phyloP scores from a whole-genome alignment of 2,329 filamentous ascomycete species.

The Pyrenochaeta sp. region DNA sequence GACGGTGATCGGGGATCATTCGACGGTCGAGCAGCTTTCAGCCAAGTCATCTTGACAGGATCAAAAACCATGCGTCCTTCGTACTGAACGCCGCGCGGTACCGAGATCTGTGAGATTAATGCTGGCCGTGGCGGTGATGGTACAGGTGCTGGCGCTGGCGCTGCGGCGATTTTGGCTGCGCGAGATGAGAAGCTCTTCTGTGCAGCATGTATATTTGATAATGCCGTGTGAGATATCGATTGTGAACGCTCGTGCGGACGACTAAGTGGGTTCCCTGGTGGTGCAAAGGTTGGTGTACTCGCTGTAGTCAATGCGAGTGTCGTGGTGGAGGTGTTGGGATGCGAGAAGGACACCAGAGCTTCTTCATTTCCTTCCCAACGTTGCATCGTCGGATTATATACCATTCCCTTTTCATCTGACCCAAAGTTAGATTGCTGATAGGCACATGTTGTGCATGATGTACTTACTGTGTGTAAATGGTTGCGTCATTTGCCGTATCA shows the following conservation, averaged over 20 bases:
- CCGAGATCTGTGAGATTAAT: conserved; percentile 89
- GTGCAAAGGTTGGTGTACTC: conserved; percentile 52
- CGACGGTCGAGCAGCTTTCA: conserved; percentile 69
- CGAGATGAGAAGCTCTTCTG: conserved; percentile 54
- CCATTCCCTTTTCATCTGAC: conserved; percentile 90
- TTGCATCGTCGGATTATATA: conserved; percentile 86
- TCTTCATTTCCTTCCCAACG: conserved; percentile 98
- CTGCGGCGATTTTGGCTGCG: conserved; percentile 41
- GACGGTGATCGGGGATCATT: conserved; percentile 49
- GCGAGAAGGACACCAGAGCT: conserved; percentile 76
- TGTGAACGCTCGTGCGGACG: conserved; percentile 47
- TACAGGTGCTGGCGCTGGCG: conserved; percentile 56
- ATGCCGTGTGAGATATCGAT: conserved; percentile 54
- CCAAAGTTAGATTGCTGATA: conserved; percentile 20
- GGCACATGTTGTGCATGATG: conserved; percentile 4
- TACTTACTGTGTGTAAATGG: conserved; percentile 82
- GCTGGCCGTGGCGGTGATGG: conserved; percentile 68
- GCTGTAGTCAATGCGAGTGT: conserved; percentile 50
- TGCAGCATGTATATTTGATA: conserved; percentile 39
- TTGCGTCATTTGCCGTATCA: conserved; percentile 84
- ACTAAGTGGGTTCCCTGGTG: conserved; percentile 36
- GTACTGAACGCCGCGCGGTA: conserved; percentile 83
- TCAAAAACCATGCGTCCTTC: conserved; percentile 99
- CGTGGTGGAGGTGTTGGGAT: conserved; percentile 57
- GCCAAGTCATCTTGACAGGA: conserved; percentile 96